Conservation (phyloP, 345 rosid species). For the Eucalyptus polyanthemos region DNA sequence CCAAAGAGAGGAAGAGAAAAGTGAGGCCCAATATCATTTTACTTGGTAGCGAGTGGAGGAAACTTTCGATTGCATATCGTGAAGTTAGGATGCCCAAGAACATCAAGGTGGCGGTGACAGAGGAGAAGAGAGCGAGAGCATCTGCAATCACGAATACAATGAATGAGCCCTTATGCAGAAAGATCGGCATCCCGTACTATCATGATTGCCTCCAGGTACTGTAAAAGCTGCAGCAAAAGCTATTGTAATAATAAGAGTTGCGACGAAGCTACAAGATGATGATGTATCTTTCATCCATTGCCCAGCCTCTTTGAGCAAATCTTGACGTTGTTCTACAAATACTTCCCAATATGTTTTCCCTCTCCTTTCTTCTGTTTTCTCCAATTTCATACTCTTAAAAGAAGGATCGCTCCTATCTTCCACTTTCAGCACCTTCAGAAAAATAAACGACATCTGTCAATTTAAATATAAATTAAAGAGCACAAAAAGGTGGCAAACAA, state of each 20-base stretch:
- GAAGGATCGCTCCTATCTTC: not conserved
- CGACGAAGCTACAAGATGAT: not conserved
- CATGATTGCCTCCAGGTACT: not conserved
- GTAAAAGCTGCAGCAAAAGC: not conserved
- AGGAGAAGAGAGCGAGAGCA: not conserved
- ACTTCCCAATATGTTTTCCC: not conserved
- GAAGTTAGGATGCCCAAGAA: not conserved
- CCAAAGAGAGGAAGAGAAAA: not conserved
- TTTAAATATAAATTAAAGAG: not conserved
- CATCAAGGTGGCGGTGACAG: not conserved
- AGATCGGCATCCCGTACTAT: not conserved
- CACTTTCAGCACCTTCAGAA: not conserved
- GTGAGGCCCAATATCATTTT: not conserved
- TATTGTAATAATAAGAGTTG: not conserved
- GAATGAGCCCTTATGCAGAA: not conserved
- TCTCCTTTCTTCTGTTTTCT: fast-evolving
- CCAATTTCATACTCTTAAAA: not conserved
- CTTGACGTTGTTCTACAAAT: not conserved
- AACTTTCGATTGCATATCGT: not conserved
- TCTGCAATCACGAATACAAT: not conserved
- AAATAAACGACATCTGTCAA: not conserved
- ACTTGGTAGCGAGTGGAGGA: not conserved
- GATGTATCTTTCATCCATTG: not conserved
- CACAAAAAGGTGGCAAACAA: not conserved
- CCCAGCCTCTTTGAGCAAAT: not conserved